These are phyloP conservation scores for Blastomyces silverae DNA, from an alignment of 2,329 filamentous ascomycete genomes.

Conservation along the genomic window DNA sequence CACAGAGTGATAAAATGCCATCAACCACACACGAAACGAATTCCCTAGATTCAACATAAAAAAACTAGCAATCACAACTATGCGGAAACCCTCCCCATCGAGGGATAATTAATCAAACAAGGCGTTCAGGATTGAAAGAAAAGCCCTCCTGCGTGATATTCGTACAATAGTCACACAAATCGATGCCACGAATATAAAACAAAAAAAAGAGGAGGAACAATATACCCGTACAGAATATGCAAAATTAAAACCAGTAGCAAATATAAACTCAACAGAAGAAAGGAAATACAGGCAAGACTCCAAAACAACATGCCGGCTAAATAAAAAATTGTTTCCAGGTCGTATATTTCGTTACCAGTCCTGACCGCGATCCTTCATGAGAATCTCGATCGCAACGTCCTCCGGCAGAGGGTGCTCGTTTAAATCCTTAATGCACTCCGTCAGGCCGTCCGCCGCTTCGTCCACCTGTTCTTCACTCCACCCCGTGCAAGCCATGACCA, in stretches of 20 bases:
- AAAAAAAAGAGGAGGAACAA: background rate
- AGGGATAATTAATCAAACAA: background rate
- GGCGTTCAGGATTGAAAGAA: background rate
- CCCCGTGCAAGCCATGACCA: constrained; percentile 79
- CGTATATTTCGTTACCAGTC: constrained; percentile 28
- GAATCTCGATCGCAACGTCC: constrained; percentile 41
- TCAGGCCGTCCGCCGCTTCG: constrained; percentile 66
- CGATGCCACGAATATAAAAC: background rate
- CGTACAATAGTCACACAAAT: background rate
- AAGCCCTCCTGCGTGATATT: background rate
- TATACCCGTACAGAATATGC: constrained; percentile 2
- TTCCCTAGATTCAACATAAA: background rate
- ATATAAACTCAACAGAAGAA: background rate
- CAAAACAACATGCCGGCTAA: constrained; percentile 9
- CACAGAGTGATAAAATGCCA: no score
- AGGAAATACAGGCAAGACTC: background rate
- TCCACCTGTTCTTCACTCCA: constrained; percentile 75
- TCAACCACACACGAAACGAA: no score
- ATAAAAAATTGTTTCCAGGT: constrained; percentile 2
- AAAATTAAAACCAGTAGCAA: background rate
- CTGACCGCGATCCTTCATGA: constrained; percentile 42
- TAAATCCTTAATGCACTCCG: constrained; percentile 69
- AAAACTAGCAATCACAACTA: background rate
- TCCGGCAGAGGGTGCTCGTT: constrained; percentile 57
- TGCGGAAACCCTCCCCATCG: background rate